phyloP scores from a whole-genome alignment of 768 basidiomycete genomes.

The Chalciporus sphaerocephalus region DNA sequence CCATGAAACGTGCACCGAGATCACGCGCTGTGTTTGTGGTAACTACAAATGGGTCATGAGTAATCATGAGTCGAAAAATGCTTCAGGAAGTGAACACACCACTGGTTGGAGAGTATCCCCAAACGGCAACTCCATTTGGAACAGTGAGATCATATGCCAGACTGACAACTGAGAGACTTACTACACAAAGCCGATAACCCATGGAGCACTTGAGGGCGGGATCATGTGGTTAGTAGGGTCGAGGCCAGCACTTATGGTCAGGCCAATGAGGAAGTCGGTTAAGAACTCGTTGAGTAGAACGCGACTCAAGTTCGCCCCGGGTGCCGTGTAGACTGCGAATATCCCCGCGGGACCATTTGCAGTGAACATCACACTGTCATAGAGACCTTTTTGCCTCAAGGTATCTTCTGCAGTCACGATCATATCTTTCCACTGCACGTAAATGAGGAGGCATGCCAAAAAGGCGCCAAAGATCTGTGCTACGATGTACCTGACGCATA shows the following conservation, averaged over 20 bases:
- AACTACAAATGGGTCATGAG: conserved; percentile 31
- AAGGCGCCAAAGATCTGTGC: conserved; percentile 66
- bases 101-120: conserved; percentile 53
- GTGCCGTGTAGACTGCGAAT: conserved; percentile 36
- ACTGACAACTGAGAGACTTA: conserved; percentile 16
- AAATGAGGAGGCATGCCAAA: conserved; percentile 55
- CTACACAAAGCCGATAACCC: conserved; percentile 57
- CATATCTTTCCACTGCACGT: conserved; percentile 56
- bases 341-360: conserved; percentile 34
- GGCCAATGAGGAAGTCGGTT: conserved; percentile 21
- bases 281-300: conserved; percentile 40
- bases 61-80: neutral
- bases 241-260: conserved; percentile 22
- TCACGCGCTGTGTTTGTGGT: conserved; percentile 67
- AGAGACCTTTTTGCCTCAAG: conserved; percentile 26
- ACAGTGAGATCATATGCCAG: neutral
- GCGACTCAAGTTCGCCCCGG: conserved; percentile 29
- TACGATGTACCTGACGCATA: conserved; percentile 50
- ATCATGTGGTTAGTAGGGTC: conserved; percentile 59
- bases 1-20: conserved; percentile 58
- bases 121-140: conserved; percentile 51
- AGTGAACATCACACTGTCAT: conserved; percentile 33
- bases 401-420: conserved; percentile 35
- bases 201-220: conserved; percentile 49
- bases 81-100: conserved; percentile 28